These are phyloP conservation scores for Rhizopus sp. DNA, from an alignment of 371 early-diverging fungal genomes.

Conservation along the genomic window DNA sequence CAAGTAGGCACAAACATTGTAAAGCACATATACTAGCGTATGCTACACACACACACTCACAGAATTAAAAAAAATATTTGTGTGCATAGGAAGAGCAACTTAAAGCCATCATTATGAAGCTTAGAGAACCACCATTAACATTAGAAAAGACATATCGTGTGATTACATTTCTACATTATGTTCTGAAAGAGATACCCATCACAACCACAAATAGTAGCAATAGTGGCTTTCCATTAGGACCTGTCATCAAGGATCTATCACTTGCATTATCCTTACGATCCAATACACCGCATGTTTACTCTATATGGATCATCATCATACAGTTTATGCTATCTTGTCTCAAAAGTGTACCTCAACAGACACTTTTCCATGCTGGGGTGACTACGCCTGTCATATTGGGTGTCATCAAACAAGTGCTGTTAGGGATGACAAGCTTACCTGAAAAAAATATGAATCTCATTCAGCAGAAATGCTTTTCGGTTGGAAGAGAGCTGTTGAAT, in stretches of 20 bases:
- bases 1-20: constrained; percentile 20
- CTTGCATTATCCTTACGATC: constrained; percentile 33
- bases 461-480: constrained; percentile 38
- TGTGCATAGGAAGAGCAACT: constrained; percentile 40
- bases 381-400: constrained; percentile 43
- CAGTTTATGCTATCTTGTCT: constrained; percentile 53
- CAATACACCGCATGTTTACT: constrained; percentile 2
- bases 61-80: neutral
- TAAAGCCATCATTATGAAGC: constrained; percentile 41
- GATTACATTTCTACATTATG: constrained; percentile 43
- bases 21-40: neutral
- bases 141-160: constrained; percentile 40
- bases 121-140: constrained; percentile 46
- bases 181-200: constrained; percentile 35
- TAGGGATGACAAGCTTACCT: constrained; percentile 43
- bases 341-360: constrained; percentile 25
- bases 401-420: constrained; percentile 43
- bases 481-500: constrained; percentile 43
- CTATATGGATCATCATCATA: constrained; percentile 42
- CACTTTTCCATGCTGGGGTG: constrained; percentile 35
- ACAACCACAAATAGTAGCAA: constrained; percentile 6
- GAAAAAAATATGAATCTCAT: constrained; percentile 21
- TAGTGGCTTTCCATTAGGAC: constrained; percentile 36
- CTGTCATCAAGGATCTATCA: constrained; percentile 43
- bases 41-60: no score